Evolutionary conservation across 2,329 filamentous ascomycete species (phyloP).

Genomic region (Salinomyces thailandicus): DNA sequence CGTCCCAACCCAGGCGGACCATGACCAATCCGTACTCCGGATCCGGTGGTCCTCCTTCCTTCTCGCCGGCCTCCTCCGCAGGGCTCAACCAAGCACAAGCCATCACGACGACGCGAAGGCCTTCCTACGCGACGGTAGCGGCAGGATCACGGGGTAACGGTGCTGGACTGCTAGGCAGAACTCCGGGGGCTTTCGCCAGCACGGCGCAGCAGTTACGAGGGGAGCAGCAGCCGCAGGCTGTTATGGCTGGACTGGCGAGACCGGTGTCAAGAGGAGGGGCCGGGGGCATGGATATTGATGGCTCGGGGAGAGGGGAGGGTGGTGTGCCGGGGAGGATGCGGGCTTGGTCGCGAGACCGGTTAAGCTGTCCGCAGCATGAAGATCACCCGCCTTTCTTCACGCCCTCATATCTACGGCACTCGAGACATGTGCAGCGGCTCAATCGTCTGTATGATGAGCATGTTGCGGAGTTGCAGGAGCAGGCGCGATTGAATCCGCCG

Average conservation of each 20-base stretch:
- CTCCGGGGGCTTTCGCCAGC: background rate
- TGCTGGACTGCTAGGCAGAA: background rate
- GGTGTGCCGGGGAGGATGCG: background rate
- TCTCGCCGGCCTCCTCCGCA: slow-evolving; percentile 19
- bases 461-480: slow-evolving; percentile 19
- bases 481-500: slow-evolving; percentile 9
- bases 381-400: slow-evolving; percentile 52
- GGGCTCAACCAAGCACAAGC: background rate
- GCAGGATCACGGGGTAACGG: slow-evolving; percentile 31
- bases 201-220: slow-evolving; percentile 4
- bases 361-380: slow-evolving; percentile 13
- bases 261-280: slow-evolving; percentile 2
- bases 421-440: slow-evolving; percentile 66
- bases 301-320: background rate
- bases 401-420: slow-evolving; percentile 72
- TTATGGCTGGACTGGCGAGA: slow-evolving; percentile 3
- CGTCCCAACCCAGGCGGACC: slow-evolving; percentile 3
- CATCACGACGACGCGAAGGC: too few species aligned
- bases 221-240: slow-evolving; percentile 8
- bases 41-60: slow-evolving; percentile 30
- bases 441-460: slow-evolving; percentile 49
- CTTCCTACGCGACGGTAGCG: slow-evolving; percentile 53
- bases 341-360: slow-evolving; percentile 8
- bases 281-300: slow-evolving; percentile 12
- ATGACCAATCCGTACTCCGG: slow-evolving; percentile 37